These are phyloP conservation scores for Syncephalis fuscata DNA, from an alignment of 371 early-diverging fungal species.

Conservation along the genomic window DNA sequence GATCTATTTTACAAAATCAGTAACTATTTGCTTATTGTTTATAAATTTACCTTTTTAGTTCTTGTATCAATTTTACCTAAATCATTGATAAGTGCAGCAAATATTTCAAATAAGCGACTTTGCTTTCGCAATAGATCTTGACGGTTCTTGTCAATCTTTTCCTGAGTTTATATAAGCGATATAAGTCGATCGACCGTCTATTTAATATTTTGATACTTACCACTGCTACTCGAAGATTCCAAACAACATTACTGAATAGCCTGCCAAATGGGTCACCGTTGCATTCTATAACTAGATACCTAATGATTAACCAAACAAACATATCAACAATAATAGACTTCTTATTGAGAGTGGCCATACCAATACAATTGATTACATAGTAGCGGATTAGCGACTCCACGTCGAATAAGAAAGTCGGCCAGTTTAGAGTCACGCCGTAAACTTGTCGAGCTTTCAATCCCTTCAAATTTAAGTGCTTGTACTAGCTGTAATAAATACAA, in stretches of 20 bases:
- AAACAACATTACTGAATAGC: constrained; percentile 75
- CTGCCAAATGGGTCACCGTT: constrained; percentile 41
- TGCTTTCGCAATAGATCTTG: too few species aligned
- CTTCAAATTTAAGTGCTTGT: constrained; percentile 93
- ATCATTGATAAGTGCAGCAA: too few species aligned
- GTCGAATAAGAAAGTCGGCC: constrained; percentile 71
- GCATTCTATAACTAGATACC: constrained; percentile 88
- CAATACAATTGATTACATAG: constrained; percentile 87
- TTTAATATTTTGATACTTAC: constrained; percentile 16
- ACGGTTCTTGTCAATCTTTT: too few species aligned
- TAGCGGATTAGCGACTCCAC: constrained; percentile 56
- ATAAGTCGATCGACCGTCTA: too few species aligned
- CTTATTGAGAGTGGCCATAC: too few species aligned
- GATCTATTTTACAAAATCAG: constrained; percentile 24
- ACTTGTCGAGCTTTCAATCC: constrained; percentile 8
- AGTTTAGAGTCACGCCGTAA: constrained; percentile 28
- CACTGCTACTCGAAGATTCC: constrained; percentile 57
- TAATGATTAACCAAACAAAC: too few species aligned
- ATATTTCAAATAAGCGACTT: too few species aligned
- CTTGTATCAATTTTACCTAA: constrained; percentile 15
- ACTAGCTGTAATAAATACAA: constrained; percentile 88
- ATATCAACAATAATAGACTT: too few species aligned
- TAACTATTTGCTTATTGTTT: not conserved
- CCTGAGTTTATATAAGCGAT: too few species aligned
- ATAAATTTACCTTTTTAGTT: constrained; percentile 45